Evolutionary conservation across 2,329 filamentous ascomycete species (phyloP), one percentile per base, ranked within the genome.

Genomic region (Capronia epimyces): DNA sequence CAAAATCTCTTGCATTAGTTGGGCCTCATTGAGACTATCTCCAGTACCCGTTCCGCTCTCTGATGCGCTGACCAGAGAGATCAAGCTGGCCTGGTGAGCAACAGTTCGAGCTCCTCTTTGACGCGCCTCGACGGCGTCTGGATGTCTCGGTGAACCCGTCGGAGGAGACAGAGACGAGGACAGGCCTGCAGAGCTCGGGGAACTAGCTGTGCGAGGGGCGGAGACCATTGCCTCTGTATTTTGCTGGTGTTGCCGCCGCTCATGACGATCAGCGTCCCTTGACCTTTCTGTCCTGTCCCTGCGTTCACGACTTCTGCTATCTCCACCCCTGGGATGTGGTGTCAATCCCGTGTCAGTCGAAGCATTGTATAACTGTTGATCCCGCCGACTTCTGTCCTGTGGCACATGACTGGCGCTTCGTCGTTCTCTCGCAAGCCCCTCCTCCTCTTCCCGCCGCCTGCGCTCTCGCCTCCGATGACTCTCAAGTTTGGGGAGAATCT

Each of bases 1-100:
- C 60, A 90, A 79, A 52, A 95, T 95, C 65, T 95, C 89, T 37
- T 88, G 81, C 59, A 94, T 80, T 52, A 96, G 94, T 65, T 95
- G 89, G 53, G 86, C 82, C 65, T 95, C 86, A 61, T 95, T 84
- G 16, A 82, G 78, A 40, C 84, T 82, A 60, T 87, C 87, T 50
- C 87, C 76, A 13, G 60, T 62, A 18, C 61, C 61, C 10, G 59
- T 60, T 5, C 59, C 58, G 32, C 49, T 57, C 56, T 90, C 86
- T 0, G 86, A 87, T 3, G 84, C 80, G 63, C 87, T 90, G 52
- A 97, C 82, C 52, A 97, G 71, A 8, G 87, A 95, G 46, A 90
- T 77, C 57, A 97, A 72, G 52, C 89, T 95, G 0, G 89, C 85
- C 71, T 97, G 91, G 64, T 96, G 91, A 64, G 93, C 89, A 42